Base-by-base conservation (phyloP, 202 grass and related monocot genomes). In the Dendrocalamus latiflorus region DNA sequence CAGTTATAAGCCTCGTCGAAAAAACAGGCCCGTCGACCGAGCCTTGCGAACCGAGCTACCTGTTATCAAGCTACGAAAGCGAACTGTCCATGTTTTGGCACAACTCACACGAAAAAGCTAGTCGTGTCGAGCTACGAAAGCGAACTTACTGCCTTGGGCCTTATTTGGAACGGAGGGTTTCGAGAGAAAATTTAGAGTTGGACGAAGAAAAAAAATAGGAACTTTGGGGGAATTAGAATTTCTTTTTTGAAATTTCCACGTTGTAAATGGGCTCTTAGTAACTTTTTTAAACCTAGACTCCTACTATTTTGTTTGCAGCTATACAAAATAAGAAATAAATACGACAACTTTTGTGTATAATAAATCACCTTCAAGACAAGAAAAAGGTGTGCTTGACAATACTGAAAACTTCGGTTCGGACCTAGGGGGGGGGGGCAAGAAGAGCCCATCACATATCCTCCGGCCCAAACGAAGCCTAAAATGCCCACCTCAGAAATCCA, bases 1-100 rank as follows among this genome's bases (percentile, higher is more conserved):
- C 2, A 30, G 3, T 3, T 3, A 30, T 30, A 3, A 3, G 3
- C 0, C 30, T 3, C 30, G 0, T 30, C n/a, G n/a, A n/a, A 3
- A 3, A 3, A 30, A 30, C 2, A 30, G 30, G 3, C 30, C 30
- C 30, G 33, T 5, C 34, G 0, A 36, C 34, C 5, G 5, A 36
- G 34, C 34, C 34, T 36, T 5, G 34, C 34, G 5, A 36, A 36
- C 34, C 34, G 34, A 36, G 34, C 34, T 36, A 36, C 34, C 5
- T 36, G 5, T 0, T 36, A 36, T n/a, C 34, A 36, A 36, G 5
- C 5, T 36, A 36, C 34, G 33, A 34, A 34, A 34, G 33, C 33
- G 33, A 34, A 30, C 30, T 30, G 30, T 30, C 30, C 30, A 34
- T 34, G 33, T 34, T 34, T 34, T 64, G 10, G 3, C 58, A 63